A percentile compares a stretch with the other conserved stretches of the same genome.
These are phyloP conservation scores for Purshia tridentata DNA, from an alignment of 306 rosid genomes.

Conservation along the genomic window DNA sequence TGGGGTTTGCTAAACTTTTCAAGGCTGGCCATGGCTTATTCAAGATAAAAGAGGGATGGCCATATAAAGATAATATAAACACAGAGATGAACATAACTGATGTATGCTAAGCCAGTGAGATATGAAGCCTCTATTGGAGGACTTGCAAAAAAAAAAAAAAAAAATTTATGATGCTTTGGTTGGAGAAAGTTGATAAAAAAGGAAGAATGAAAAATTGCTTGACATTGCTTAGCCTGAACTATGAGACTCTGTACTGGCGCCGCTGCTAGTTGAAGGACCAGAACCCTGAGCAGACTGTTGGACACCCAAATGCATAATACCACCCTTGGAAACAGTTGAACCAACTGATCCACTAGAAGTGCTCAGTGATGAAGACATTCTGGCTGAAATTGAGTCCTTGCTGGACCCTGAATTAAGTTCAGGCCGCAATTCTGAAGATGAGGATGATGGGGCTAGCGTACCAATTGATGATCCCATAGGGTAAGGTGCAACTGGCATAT, in stretches of 20 bases:
- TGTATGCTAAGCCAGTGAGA: slow-evolving; percentile 72
- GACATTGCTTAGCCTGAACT: slow-evolving; percentile 71
- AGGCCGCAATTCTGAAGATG: slow-evolving; percentile 88
- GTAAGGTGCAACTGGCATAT: slow-evolving; percentile 91
- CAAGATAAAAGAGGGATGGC: slow-evolving; percentile 68
- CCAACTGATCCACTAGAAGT: slow-evolving; percentile 75
- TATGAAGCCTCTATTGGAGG: slow-evolving; percentile 62
- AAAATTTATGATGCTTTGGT: slow-evolving; percentile 42
- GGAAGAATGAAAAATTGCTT: slow-evolving; percentile 50
- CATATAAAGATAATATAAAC: slow-evolving; percentile 69
- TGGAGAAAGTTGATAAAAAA: slow-evolving; percentile 62
- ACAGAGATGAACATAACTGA: slow-evolving; percentile 54
- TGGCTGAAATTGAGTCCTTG: slow-evolving; percentile 67
- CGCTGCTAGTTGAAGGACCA: slow-evolving; percentile 47
- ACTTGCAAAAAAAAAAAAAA: slow-evolving; percentile 51
- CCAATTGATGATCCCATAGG: slow-evolving; percentile 90
- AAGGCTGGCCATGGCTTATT: slow-evolving; percentile 77
- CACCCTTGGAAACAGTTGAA: slow-evolving; percentile 58
- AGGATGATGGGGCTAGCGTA: slow-evolving; percentile 81
- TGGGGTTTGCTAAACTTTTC: slow-evolving; percentile 65
- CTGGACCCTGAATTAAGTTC: slow-evolving; percentile 60
- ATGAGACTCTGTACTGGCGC: slow-evolving; percentile 50
- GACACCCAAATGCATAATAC: slow-evolving; percentile 48
- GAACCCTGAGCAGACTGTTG: slow-evolving; percentile 68
- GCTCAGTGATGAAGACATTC: slow-evolving; percentile 84